Evolutionary conservation across 768 basidiomycete species (phyloP).

Genomic region (Pleurotus ostreatus): DNA sequence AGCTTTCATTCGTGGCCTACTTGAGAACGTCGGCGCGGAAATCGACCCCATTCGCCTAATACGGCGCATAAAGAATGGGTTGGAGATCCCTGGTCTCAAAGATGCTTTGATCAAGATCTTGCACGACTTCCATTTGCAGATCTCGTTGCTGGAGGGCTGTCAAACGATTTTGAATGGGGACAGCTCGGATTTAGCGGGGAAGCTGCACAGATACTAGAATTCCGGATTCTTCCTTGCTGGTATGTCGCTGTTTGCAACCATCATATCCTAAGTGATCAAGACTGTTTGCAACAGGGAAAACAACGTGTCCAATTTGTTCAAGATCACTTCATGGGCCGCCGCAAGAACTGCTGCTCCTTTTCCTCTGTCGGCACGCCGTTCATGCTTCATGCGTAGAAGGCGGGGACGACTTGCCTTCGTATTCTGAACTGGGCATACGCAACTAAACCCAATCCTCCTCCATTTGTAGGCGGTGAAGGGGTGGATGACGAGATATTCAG

Average conservation of each 20-base stretch:
- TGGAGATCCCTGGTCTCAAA: constrained; percentile 95
- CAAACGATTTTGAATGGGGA: constrained; percentile 85
- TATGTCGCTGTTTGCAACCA: constrained; percentile 40
- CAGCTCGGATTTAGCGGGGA: constrained; percentile 63
- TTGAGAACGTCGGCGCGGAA: constrained; percentile 95
- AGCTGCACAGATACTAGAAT: constrained; percentile 72
- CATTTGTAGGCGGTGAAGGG: too few species aligned
- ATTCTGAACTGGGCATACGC: constrained; percentile 49
- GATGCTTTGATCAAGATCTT: constrained; percentile 94
- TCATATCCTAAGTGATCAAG: not conserved
- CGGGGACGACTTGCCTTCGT: constrained; percentile 56
- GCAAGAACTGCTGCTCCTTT: constrained; percentile 64
- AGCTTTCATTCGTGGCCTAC: constrained; percentile 92
- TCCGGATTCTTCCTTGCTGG: constrained; percentile 76
- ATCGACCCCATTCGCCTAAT: constrained; percentile 95
- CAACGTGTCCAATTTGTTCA: constrained; percentile 63
- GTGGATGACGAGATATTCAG: too few species aligned
- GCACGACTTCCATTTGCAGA: constrained; percentile 93
- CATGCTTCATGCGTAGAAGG: constrained; percentile 78
- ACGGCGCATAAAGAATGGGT: constrained; percentile 89
- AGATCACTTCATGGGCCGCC: constrained; percentile 53
- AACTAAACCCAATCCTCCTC: too few species aligned
- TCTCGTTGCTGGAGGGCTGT: constrained; percentile 90
- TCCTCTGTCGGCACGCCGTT: constrained; percentile 85
- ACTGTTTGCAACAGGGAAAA: constrained; percentile 43